Base-by-base conservation (phyloP, 257 asterid species). In the Solanum clarkiae region DNA sequence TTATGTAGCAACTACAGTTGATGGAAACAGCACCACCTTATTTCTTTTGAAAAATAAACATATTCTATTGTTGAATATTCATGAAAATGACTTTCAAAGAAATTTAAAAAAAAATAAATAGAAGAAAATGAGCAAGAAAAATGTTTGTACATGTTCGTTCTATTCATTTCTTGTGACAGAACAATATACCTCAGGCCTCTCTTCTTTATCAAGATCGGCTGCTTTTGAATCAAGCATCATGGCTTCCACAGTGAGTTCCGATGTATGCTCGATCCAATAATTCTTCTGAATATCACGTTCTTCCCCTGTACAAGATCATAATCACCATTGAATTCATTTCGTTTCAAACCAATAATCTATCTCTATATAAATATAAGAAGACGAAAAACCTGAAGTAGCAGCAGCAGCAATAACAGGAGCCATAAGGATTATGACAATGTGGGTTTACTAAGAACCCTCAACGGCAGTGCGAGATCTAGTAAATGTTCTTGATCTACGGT, bases 171-270 rank as follows among this genome's bases (percentile, higher is more conserved):
- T 36, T 36, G 42, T 36, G 6, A 36, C 5, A 4, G 42, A 36
- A 36, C 42, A 36, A 36, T 18, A 85, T 88, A 97, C 99, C 92
- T 97, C 99, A 51, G 97, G 98, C 91, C 97, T 93, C 88, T 95
- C 98, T 90, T 97, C 99, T 89, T 93, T 97, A 88, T 97, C 99
- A 51, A 97, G 98, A 90, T 94, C 98, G 84, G 95, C 91, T 7
- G 98, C 98, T 87, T 92, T 92, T 86, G 99, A 95, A 84, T 95
- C 99, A 85, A 95, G 98, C 99, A 97, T 97, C 99, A 94, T 97
- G 18, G 94, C 93, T 89, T 97, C 99, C 88, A 97, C 85, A 10
- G 94, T 92, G 13, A 94, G 94, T 81, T 93, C 90, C 9, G 74
- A 92, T 80, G 99, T 90, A 77, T 97, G 99, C 89, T 97, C 98